Evolutionary conservation across 331 rosid species (phyloP), one percentile per base, ranked within the genome.

Genomic region (Erythrophleum ivorense): DNA sequence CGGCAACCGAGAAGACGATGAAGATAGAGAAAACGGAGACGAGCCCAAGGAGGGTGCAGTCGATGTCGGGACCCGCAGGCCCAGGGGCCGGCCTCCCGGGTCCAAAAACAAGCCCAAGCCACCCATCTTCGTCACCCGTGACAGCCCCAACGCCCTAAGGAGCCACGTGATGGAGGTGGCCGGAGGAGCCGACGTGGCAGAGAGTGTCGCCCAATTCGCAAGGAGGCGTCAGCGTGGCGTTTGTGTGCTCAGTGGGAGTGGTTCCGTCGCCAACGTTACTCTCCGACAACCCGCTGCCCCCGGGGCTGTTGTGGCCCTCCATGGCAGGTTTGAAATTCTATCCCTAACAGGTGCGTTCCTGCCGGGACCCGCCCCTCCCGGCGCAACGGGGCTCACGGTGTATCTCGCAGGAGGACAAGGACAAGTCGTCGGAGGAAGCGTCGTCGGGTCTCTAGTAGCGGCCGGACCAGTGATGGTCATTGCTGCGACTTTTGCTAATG

Each of bases 121-220:
- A 1, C 99, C 99, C 2, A 92, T 96, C 82, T 92, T 96, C 10
- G 94, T 96, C 2, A 92, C 97, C 7, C 78, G 97, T 3, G 98
- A 96, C 67, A 92, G 92, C 76, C 99, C 99, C 70, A 92, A 96
- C 84, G 94, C 97, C 18, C 94, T 96, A 5, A 82, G 90, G 31
- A 96, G 99, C 86, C 97, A 93, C 34, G 97, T 96, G 7, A 89
- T 96, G 91, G 99, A 96, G 87, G 91, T 96, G 5, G 89, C 98
- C 0, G 88, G 92, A 0, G 97, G 98, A 2, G 92, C 99, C 13
- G 98, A 96, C 53, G 91, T 96, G 6, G 98, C 97, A 0, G 98
- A 96, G 59, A 89, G 94, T 34, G 91, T 96, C 0, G 98, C 97
- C 0, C 95, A 91, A 18, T 96, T 93, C 10, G 92, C 99, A 0